These are phyloP conservation scores for Margaritispora aquatica DNA, from an alignment of 495 filamentous ascomycete species.

Conservation along the genomic window DNA sequence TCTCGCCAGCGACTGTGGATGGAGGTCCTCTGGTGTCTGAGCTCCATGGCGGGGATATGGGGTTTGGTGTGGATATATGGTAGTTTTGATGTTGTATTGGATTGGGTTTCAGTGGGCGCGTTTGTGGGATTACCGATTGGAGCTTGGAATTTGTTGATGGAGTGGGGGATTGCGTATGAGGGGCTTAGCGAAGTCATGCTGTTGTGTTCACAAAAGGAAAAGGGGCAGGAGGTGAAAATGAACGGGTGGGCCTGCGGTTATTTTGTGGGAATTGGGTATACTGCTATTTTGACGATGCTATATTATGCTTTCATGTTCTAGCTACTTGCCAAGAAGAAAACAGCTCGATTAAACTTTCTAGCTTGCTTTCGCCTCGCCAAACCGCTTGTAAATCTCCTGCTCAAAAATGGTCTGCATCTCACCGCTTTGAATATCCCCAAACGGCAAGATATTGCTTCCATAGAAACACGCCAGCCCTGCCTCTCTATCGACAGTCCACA, in stretches of 20 bases:
- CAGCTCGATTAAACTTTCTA: slow-evolving; percentile 7
- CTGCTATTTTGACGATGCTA: background rate
- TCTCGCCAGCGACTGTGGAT: background rate
- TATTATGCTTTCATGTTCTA: background rate
- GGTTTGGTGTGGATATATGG: background rate
- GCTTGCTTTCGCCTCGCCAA: slow-evolving; percentile 1
- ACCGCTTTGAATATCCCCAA: slow-evolving; percentile 11
- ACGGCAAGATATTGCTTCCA: slow-evolving; percentile 14
- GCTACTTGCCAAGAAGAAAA: background rate
- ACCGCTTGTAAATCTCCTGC: slow-evolving; percentile 16
- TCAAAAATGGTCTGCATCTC: slow-evolving; percentile 4
- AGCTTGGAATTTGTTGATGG: background rate
- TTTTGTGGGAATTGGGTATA: background rate
- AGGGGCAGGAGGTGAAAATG: background rate
- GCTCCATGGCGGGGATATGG: background rate
- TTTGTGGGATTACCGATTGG: background rate
- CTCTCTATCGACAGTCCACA: slow-evolving; percentile 17
- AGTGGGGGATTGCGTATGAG: background rate
- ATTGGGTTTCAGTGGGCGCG: background rate
- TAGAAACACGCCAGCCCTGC: slow-evolving; percentile 13
- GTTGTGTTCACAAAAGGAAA: background rate
- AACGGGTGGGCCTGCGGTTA: background rate
- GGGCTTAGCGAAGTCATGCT: background rate
- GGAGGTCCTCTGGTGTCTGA: background rate
- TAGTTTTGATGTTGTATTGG: background rate